phyloP scores from a whole-genome alignment of 805 yeast species.

The Pichia scutulata region DNA sequence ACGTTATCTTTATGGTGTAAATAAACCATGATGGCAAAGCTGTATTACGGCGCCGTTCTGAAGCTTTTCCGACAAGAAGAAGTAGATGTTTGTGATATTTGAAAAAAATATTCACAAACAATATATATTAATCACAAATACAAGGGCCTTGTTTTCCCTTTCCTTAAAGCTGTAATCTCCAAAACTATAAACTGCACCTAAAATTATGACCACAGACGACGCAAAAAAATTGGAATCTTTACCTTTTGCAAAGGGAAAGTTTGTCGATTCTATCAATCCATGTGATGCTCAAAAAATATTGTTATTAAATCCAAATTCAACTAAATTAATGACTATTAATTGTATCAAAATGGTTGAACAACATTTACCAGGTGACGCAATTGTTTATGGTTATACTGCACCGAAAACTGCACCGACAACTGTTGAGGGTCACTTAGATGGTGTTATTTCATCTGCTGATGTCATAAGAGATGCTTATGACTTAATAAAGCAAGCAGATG shows the following conservation, averaged over 20 bases:
- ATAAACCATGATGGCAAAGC: not conserved
- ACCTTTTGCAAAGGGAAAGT: slow-evolving; percentile 3
- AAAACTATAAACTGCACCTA: no score
- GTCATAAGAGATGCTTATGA: slow-evolving; percentile 26
- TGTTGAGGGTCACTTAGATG: slow-evolving; percentile 29
- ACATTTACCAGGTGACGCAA: slow-evolving; percentile 25
- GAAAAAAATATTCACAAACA: not conserved
- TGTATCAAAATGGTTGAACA: slow-evolving; percentile 26
- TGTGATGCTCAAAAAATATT: slow-evolving; percentile 16
- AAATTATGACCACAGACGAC: not conserved
- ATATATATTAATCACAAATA: not conserved
- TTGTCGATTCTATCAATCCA: not conserved
- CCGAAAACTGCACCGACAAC: slow-evolving; percentile 23
- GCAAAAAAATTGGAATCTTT: not conserved
- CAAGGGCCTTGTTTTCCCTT: no score
- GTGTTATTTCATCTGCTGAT: slow-evolving; percentile 28
- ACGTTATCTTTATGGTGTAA: not conserved
- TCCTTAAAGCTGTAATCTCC: not conserved
- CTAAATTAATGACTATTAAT: slow-evolving; percentile 24
- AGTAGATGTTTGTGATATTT: no score
- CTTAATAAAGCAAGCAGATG: slow-evolving; percentile 24
- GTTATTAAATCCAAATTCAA: slow-evolving; percentile 27
- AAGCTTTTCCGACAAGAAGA: not conserved
- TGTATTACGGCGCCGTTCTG: not conserved
- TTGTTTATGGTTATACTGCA: slow-evolving; percentile 27